A percentile compares a stretch with the other conserved stretches of the same genome.
These are phyloP conservation scores for Corchorus capsularis DNA, from an alignment of 345 rosid species.

Conservation along the genomic window DNA sequence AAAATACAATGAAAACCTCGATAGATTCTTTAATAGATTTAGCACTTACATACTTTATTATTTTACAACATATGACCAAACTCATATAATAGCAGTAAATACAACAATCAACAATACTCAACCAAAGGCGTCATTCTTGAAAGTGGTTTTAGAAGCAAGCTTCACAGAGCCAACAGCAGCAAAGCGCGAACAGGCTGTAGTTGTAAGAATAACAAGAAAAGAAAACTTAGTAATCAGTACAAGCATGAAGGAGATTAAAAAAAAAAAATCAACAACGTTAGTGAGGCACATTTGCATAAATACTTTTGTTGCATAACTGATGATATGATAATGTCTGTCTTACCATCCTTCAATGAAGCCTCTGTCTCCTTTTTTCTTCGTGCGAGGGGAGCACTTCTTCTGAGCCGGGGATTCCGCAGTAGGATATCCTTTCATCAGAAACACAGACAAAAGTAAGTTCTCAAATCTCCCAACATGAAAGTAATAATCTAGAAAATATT, in stretches of 20 bases:
- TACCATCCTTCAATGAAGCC: constrained; percentile 71
- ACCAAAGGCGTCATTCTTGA: background rate
- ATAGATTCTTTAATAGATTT: background rate
- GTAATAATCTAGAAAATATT: too few relatives aligned
- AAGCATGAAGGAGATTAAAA: background rate
- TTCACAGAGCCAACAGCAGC: constrained; percentile 75
- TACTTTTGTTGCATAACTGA: background rate
- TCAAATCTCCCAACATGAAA: background rate
- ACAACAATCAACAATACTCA: background rate
- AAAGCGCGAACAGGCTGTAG: constrained; percentile 61
- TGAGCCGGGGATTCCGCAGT: constrained; percentile 31
- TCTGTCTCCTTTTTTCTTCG: constrained; percentile 56
- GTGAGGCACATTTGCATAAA: background rate
- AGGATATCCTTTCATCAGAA: constrained; percentile 40
- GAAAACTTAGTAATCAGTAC: background rate
- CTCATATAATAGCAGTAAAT: background rate
- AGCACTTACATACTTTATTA: background rate
- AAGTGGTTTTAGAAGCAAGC: constrained; percentile 42
- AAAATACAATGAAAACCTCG: background rate
- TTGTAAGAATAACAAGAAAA: background rate
- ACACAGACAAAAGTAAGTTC: constrained; percentile 15
- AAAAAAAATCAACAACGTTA: too few relatives aligned
- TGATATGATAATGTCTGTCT: background rate
- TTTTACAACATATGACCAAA: background rate
- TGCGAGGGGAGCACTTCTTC: constrained; percentile 31